phyloP scores from a whole-genome alignment of 1,139 yeast species.

The Williopsis jadinii region DNA sequence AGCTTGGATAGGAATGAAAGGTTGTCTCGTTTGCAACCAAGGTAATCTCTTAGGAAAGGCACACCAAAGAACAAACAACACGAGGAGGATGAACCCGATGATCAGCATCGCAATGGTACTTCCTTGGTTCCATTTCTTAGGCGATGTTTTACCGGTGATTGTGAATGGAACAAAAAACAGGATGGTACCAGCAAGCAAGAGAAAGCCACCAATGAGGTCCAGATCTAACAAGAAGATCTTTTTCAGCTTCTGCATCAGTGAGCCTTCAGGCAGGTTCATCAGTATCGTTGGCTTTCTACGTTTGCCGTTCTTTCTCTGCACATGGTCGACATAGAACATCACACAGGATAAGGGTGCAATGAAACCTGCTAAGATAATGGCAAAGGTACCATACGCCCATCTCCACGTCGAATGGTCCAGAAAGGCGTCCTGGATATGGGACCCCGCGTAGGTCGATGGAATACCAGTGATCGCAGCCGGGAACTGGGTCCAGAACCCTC shows the following conservation, averaged over 20 bases:
- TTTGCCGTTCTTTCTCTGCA: slow-evolving; percentile 20
- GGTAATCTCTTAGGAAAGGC: background rate
- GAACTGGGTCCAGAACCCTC: slow-evolving; percentile 30
- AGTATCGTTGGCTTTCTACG: slow-evolving; percentile 12
- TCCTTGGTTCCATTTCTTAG: slow-evolving; percentile 23
- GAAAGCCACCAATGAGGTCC: slow-evolving; percentile 28
- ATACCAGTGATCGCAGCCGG: slow-evolving; percentile 24
- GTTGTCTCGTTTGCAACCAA: slow-evolving; percentile 9
- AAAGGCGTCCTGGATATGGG: slow-evolving; percentile 21
- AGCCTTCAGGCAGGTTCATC: slow-evolving; percentile 12
- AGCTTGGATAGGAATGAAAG: slow-evolving; percentile 22
- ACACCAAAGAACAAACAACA: slow-evolving; percentile 9
- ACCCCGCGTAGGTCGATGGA: slow-evolving; percentile 23
- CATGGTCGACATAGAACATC: slow-evolving; percentile 25
- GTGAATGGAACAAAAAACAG: slow-evolving; percentile 31
- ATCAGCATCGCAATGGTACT: slow-evolving; percentile 23
- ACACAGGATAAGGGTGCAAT: slow-evolving; percentile 26
- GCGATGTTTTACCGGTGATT: slow-evolving; percentile 21
- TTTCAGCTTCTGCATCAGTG: slow-evolving; percentile 4
- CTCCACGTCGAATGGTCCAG: slow-evolving; percentile 26
- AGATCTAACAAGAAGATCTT: slow-evolving; percentile 23
- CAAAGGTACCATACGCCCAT: slow-evolving; percentile 35
- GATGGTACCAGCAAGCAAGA: slow-evolving; percentile 29
- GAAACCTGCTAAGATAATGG: slow-evolving; percentile 29
- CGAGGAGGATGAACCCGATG: slow-evolving; percentile 15